Conservation (phyloP, 2,329 filamentous ascomycete species). For the Xylaria sp. region DNA sequence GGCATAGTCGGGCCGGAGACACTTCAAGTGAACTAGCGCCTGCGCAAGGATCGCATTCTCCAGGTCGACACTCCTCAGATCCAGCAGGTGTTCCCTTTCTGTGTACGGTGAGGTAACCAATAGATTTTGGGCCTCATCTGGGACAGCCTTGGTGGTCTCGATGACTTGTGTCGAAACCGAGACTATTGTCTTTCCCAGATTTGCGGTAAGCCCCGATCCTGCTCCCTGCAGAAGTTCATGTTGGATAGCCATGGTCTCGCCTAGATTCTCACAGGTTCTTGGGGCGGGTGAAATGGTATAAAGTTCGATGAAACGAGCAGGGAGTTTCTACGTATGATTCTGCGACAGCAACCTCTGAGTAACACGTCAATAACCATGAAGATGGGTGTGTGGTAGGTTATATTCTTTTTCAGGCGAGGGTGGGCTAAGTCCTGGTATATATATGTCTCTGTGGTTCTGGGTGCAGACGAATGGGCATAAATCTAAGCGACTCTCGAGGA, state of each 20-base stretch:
- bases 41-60: conserved; percentile 77
- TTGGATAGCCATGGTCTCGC: conserved; percentile 32
- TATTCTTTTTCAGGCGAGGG: conserved; percentile 10
- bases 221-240: conserved; percentile 20
- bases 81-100: conserved; percentile 75
- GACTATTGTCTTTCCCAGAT: conserved; percentile 34
- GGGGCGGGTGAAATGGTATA: conserved; percentile 12
- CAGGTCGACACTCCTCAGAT: conserved; percentile 72
- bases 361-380: conserved; percentile 7
- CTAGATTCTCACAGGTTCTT: conserved; percentile 16
- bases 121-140: conserved; percentile 38
- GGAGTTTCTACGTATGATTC: conserved; percentile 13
- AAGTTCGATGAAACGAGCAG: conserved; percentile 12
- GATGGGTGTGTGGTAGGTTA: conserved; percentile 18
- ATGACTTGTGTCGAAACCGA: conserved; percentile 36
- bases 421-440: conserved; percentile 18
- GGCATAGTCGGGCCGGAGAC: conserved; percentile 77
- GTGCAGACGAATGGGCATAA: conserved; percentile 22
- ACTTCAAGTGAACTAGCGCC: conserved; percentile 73
- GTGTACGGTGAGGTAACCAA: conserved; percentile 82
- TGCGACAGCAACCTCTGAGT: not conserved
- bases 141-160: conserved; percentile 9
- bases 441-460: conserved; percentile 9
- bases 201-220: conserved; percentile 3
- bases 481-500: conserved; percentile 20